Base-by-base conservation (phyloP, 495 filamentous ascomycete species). In the Parmelia sp. region DNA sequence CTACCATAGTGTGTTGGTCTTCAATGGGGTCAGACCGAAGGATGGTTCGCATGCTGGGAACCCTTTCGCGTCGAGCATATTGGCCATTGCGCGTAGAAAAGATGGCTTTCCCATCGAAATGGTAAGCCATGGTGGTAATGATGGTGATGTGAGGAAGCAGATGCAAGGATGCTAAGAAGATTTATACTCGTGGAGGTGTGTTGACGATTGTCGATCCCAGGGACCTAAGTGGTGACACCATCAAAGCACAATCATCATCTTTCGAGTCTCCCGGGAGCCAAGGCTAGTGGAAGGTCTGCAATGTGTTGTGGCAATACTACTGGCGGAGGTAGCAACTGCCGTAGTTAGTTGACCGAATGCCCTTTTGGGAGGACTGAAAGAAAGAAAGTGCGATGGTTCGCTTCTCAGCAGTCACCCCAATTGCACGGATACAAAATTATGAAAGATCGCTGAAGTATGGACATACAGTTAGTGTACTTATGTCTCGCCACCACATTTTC, bases 31-130 rank as follows among this genome's bases (percentile, higher is more conserved):
- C 61, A 47, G 45, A 70, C 51, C 61, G 72, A 69, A 58, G 65
- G 53, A 67, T 64, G 58, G 56, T 65, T 65, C n/a, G 70, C 66
- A 53, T 73, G 68, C 19, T 67, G 53, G 27, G 42, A 73, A 71
- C 49, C 72, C 70, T 21, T 45, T 63, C 25, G 23, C 64, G 63
- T 61, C 45, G 25, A 29, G 63, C 45, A 15, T 31, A 58, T 17
- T 61, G 37, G 51, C 70, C 64, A 44, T 68, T 36, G 35, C 61
- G 33, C 8, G 74, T 75, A 21, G 75, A 76, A 63, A 77, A 74
- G 47, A 73, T 29, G 35, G 70, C 74, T 4, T 21, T 31, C 25
- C 67, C 66, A 19, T 39, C 36, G 19, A n/a, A 29, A 59, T 56
- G 62, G 25, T 62, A 21, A 53, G 51, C 51, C 55, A 59, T 60